Base-by-base conservation (phyloP, 1,284 basidiomycete genomes). In the Gastroboletus turbinatus region DNA sequence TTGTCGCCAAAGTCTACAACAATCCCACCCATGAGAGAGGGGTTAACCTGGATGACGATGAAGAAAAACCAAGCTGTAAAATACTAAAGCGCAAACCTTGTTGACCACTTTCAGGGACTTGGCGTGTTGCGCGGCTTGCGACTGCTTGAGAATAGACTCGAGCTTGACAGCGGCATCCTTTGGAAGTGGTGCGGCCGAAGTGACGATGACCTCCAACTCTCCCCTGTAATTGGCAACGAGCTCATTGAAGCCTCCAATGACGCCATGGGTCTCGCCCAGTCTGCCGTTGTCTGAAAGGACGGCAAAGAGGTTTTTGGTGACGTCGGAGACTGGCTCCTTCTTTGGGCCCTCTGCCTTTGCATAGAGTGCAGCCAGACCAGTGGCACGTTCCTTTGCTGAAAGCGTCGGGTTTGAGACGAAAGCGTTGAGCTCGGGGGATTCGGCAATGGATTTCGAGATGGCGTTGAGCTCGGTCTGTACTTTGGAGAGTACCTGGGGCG, bases 1-100 rank as follows among this genome's bases (percentile, higher is more conserved):
- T 96, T 96, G 81, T 98, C 96, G 64, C 94, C 97, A 73, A 99
- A 96, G 79, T 99, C 96, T 54, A 99, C 90, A 56, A 97, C 81
- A 59, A 98, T 78, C 55, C 96, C 96, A 58, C 94, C 95, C 57
- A 97, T 77, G 58, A 96, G 79, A 17, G 84, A 78, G 46, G 93
- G 86, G 80, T 96, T 95, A 68, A 97, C 89, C 91, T 94, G 58
- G 13, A 57, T 36, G 52, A 57, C 1, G 30, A 55, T 62, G 51
- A 59, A 47, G 50, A 57, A 53, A 36, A 40, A 39, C 53, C 33
- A 2, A 23, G 16, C 13, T 5, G 7, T 36, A 30, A 7, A 25
- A 17, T 36, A 17, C 7, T 7, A 39, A 29, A 50, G 25, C 4
- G 64, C 76, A 61, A 64, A 90, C 93, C 82, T 92, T 93, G 84